Conservation (phyloP, 1,284 basidiomycete genomes). For the Ceratobasidium sp. region DNA sequence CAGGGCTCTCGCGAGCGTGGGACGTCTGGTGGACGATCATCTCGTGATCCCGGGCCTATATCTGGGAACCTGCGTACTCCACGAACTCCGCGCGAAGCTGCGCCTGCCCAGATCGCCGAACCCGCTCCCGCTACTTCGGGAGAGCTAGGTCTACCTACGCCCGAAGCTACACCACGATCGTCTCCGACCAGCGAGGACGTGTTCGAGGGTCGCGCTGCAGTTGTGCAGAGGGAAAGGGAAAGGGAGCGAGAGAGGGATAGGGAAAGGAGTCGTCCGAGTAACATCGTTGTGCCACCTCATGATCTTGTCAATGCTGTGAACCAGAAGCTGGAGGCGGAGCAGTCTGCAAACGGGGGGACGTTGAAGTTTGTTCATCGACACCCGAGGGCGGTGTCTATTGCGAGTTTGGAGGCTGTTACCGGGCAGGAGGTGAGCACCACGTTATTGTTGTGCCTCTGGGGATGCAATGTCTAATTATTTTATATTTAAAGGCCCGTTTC, state of each 20-base stretch:
- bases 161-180: conserved; percentile 32
- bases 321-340: conserved; percentile 1
- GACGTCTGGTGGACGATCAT: conserved; percentile 4
- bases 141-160: conserved; percentile 31
- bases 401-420: conserved; percentile 37
- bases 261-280: conserved; percentile 10
- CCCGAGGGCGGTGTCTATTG: conserved; percentile 37
- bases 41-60: conserved; percentile 5
- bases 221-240: neutral
- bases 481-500: conserved; percentile 17
- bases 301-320: conserved; percentile 6
- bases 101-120: neutral
- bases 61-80: conserved; percentile 13
- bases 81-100: conserved; percentile 15
- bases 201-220: conserved; percentile 14
- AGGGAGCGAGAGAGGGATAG: neutral
- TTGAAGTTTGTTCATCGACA: conserved; percentile 38
- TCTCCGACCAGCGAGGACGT: conserved; percentile 30
- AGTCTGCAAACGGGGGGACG: neutral
- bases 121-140: neutral
- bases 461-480: neutral
- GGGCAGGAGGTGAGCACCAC: conserved; percentile 25
- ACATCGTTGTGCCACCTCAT: conserved; percentile 16
- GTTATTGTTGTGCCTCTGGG: neutral
- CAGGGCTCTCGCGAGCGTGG: conserved; percentile 3